Evolutionary conservation across 2,329 filamentous ascomycete species (phyloP).

Genomic region (Cladosporium sp.): DNA sequence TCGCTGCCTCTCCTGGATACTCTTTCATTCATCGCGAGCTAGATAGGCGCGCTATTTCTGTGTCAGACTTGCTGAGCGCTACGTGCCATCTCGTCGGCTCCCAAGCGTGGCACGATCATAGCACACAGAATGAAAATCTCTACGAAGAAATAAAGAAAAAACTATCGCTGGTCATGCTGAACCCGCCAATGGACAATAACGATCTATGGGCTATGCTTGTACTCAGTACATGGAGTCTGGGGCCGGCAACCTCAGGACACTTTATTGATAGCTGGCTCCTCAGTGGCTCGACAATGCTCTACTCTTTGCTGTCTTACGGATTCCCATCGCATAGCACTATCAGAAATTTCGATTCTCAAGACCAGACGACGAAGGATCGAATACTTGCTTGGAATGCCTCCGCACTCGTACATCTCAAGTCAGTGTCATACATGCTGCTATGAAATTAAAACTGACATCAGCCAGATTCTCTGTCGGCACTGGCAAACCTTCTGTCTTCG

Average conservation of each 20-base stretch:
- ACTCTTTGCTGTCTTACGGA: background rate
- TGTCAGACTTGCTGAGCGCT: background rate
- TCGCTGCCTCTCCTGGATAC: background rate
- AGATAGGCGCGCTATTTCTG: background rate
- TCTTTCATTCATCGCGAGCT: background rate
- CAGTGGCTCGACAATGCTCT: background rate
- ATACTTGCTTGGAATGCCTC: constrained; percentile 3
- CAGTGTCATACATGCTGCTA: background rate
- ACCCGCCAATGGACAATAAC: background rate
- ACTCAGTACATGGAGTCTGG: background rate
- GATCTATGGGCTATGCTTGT: constrained; percentile 7
- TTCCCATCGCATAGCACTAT: background rate
- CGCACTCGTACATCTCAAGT: background rate
- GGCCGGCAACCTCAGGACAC: background rate
- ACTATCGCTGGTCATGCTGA: background rate
- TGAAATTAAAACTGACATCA: background rate
- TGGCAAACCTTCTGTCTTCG: background rate
- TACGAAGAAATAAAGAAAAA: constrained; percentile 2
- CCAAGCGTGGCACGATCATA: background rate
- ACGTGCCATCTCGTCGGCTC: background rate
- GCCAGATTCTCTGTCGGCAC: background rate
- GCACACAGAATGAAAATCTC: background rate
- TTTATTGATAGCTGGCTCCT: background rate
- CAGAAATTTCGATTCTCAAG: background rate
- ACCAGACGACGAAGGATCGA: background rate